Evolutionary conservation across 306 rosid species (phyloP).

Genomic region (Carpinus fangiana): DNA sequence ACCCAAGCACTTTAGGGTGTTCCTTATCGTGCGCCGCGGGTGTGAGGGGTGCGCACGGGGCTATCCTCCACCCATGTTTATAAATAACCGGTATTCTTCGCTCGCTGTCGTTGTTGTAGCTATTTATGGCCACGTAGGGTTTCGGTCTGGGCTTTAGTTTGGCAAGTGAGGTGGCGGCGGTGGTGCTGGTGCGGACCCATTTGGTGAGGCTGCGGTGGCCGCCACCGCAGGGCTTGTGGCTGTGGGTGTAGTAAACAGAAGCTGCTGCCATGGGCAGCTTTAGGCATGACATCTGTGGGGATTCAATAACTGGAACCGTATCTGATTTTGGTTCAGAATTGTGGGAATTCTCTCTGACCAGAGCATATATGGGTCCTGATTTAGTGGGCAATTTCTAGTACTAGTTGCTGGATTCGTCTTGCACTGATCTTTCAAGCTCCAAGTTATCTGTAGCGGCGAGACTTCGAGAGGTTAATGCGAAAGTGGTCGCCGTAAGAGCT

Average conservation of each 20-base stretch:
- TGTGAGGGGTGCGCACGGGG: constrained; percentile 31
- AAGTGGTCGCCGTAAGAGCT: neutral
- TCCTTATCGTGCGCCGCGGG: constrained; percentile 35
- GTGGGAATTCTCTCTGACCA: neutral
- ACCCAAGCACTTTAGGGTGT: constrained; percentile 28
- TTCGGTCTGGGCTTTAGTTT: constrained; percentile 23
- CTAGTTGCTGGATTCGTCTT: too few relatives aligned
- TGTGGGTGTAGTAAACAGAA: constrained; percentile 26
- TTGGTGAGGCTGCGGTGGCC: neutral
- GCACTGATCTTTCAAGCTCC: too few relatives aligned
- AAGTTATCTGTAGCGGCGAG: neutral
- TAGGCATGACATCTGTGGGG: constrained; percentile 17
- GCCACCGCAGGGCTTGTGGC: constrained; percentile 7
- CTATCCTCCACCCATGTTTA: constrained; percentile 28
- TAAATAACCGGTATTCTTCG: constrained; percentile 3
- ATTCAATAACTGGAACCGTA: neutral
- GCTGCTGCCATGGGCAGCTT: constrained; percentile 29
- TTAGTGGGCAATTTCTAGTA: neutral
- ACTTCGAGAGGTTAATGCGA: neutral
- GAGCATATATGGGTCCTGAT: neutral
- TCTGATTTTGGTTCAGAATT: neutral
- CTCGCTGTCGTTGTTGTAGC: neutral
- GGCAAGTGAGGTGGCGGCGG: neutral
- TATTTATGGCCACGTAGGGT: constrained; percentile 4
- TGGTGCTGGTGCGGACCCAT: constrained; percentile 10